Conservation (phyloP, 2,329 filamentous ascomycete genomes). For the Pseudogymnoascus sp. region DNA sequence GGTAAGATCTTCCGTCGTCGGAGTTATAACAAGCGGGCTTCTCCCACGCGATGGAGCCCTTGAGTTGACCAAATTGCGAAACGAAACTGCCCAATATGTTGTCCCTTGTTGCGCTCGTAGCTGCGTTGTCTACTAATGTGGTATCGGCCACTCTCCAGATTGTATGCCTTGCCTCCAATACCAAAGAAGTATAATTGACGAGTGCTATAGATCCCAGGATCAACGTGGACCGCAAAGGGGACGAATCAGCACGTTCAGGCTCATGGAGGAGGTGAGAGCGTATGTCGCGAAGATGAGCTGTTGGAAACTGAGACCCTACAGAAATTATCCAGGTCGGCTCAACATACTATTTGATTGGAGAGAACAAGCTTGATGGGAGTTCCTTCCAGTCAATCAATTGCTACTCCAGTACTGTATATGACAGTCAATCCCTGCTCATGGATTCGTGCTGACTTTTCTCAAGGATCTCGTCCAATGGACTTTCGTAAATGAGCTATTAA, state of each 20-base stretch:
- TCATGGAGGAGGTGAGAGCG: slow-evolving; percentile 50
- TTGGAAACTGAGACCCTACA: not conserved
- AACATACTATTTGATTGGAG: slow-evolving; percentile 54
- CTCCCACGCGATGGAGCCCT: not conserved
- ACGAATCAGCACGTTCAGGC: slow-evolving; percentile 52
- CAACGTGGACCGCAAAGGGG: slow-evolving; percentile 24
- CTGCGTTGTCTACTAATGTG: slow-evolving; percentile 8
- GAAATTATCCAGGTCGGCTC: slow-evolving; percentile 5
- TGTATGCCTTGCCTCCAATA: not conserved
- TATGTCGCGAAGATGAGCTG: slow-evolving; percentile 27
- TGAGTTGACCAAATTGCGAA: not conserved
- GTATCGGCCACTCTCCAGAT: slow-evolving; percentile 10
- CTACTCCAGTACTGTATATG: slow-evolving; percentile 44
- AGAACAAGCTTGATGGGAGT: slow-evolving; percentile 57
- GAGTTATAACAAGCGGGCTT: not conserved
- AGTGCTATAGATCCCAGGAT: slow-evolving; percentile 19
- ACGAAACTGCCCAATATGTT: not conserved
- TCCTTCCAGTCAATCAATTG: slow-evolving; percentile 59
- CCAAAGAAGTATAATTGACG: not conserved
- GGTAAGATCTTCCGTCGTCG: not conserved
- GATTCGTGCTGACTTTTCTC: not conserved
- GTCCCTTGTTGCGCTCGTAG: not conserved
- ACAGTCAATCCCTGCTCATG: not conserved
- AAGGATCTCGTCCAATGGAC: slow-evolving; percentile 54
- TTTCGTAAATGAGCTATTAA: slow-evolving; percentile 50